Percentiles rank a stretch among this genome's conserved stretches.
These are phyloP conservation scores for Pichia insulana DNA, from an alignment of 805 yeast species.

Conservation along the genomic window DNA sequence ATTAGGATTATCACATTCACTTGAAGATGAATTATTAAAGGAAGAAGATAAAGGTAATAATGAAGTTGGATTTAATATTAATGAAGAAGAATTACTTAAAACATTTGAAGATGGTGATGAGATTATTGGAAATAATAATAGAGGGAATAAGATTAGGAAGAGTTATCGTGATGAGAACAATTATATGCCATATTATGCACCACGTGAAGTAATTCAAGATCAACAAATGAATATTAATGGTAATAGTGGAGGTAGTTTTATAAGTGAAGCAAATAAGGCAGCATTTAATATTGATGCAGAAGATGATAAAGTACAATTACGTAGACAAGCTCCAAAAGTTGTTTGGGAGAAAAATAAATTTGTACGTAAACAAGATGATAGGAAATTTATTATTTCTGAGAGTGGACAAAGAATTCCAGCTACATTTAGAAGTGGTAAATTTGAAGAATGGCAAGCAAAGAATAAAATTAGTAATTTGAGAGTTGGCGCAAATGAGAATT, in stretches of 20 bases:
- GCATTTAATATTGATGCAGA: conserved; percentile 76
- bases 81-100: conserved; percentile 39
- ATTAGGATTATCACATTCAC: conserved; percentile 63
- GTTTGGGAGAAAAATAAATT: conserved; percentile 93
- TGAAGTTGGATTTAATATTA: conserved; percentile 30
- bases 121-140: too few relatives aligned
- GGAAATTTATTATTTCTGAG: conserved; percentile 88
- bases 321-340: conserved; percentile 60
- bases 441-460: conserved; percentile 82
- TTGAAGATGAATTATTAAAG: conserved; percentile 66
- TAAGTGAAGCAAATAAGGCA: conserved; percentile 76
- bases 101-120: conserved; percentile 52
- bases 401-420: conserved; percentile 92
- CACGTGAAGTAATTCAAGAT: conserved; percentile 66
- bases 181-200: conserved; percentile 85
- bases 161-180: conserved; percentile 68
- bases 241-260: conserved; percentile 56
- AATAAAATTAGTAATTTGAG: conserved; percentile 44
- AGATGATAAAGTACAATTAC: conserved; percentile 54
- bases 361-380: conserved; percentile 72
- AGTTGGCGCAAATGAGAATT: conserved; percentile 34
- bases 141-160: conserved; percentile 23
- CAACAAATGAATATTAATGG: conserved; percentile 50
- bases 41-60: conserved; percentile 29
- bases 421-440: conserved; percentile 80